Conservation (phyloP, 345 rosid genomes). For the Eucalyptus fibrosa region DNA sequence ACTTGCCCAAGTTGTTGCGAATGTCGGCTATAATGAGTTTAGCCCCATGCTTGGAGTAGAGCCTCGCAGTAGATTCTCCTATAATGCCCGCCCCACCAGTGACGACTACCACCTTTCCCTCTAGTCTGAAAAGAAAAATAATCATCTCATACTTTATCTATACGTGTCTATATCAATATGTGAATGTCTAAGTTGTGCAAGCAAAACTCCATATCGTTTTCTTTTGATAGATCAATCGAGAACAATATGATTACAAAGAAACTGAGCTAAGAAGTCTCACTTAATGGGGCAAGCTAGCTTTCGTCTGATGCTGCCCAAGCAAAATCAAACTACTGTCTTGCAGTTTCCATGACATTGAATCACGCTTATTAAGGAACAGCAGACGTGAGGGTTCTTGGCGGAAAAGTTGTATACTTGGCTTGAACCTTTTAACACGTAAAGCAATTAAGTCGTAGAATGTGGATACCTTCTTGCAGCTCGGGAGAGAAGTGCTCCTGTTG, state of each 20-base stretch:
- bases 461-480: not conserved
- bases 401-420: not conserved
- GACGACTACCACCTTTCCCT: too few species aligned
- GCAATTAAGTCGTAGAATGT: fast-evolving
- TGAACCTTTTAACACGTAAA: not conserved
- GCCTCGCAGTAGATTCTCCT: too few species aligned
- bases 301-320: not conserved
- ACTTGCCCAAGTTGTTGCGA: not conserved
- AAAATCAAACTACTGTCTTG: not conserved
- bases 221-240: not conserved
- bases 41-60: too few species aligned
- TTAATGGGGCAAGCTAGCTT: not conserved
- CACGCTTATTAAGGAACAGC: not conserved
- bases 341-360: not conserved
- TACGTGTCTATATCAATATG: not conserved
- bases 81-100: too few species aligned
- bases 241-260: not conserved
- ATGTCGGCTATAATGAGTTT: too few species aligned
- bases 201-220: not conserved
- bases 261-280: not conserved
- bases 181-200: not conserved
- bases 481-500: not conserved
- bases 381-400: not conserved
- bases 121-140: too few species aligned
- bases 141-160: too few species aligned